Percentiles rank a stretch among this genome's conserved stretches.
These are phyloP conservation scores for Plenodomus biglobosus DNA, from an alignment of 2,329 filamentous ascomycete species.

Conservation along the genomic window DNA sequence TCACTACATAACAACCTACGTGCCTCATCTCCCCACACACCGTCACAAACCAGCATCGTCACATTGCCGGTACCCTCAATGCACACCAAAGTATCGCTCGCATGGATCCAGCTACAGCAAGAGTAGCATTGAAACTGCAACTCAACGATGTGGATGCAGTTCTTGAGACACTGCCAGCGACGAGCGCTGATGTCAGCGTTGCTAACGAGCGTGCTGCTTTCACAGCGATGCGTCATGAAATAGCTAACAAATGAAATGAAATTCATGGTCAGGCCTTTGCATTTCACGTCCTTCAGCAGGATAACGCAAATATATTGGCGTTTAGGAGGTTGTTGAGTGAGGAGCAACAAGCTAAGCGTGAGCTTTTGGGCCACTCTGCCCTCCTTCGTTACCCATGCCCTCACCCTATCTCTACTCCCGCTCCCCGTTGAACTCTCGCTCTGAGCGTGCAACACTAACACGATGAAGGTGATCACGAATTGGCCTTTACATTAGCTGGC, in stretches of 20 bases:
- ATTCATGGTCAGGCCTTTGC: conserved; percentile 10
- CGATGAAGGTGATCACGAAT: conserved; percentile 10
- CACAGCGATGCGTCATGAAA: conserved; percentile 5
- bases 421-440: background rate
- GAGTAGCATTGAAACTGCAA: conserved; percentile 12
- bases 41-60: too few species aligned
- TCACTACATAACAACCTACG: too few species aligned
- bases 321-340: conserved; percentile 9
- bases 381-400: background rate
- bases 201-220: conserved; percentile 4
- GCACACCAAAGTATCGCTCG: background rate
- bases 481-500: conserved; percentile 11
- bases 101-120: conserved; percentile 11
- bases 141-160: conserved; percentile 13
- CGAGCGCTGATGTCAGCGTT: background rate
- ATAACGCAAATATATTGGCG: conserved; percentile 3
- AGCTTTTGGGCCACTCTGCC: background rate
- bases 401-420: too few species aligned
- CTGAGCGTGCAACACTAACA: background rate
- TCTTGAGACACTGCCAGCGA: conserved; percentile 2
- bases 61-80: too few species aligned
- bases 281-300: conserved; percentile 6
- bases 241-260: conserved; percentile 6
- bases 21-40: too few species aligned
- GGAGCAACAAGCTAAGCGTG: conserved; percentile 11